Base-by-base conservation (phyloP, 75 land plant species). In the Pinus albicaulis region DNA sequence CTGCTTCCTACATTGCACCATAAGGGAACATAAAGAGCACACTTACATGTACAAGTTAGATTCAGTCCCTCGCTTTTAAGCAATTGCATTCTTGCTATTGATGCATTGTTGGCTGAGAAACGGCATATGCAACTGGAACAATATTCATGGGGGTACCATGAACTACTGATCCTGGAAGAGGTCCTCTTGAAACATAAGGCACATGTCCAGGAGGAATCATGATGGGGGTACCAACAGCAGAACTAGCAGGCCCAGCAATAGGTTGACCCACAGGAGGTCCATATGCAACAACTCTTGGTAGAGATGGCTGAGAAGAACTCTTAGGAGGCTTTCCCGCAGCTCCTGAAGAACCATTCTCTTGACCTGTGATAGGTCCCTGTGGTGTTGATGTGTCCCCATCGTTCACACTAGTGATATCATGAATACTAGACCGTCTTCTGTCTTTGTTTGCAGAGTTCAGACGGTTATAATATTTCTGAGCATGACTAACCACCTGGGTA, bases 401-500 rank as follows among this genome's bases (percentile, higher is more conserved):
- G 52, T 78, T 82, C 48, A 92, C 86, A 75, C 90, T 93, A 41
- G 99, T 96, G 64, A 96, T 96, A 66, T 96, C 99, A 77, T 96
- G 99, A 57, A 96, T 96, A 82, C 97, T 93, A 0, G 94, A 86
- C 60, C 99, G 57, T 52, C 99, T 86, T 81, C 89, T 88, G 57
- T 96, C 97, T 78, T 92, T 93, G 90, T 93, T 90, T 78, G 89
- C 90, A 0, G 99, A 91, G 73, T 93, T 93, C 77, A 93, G 59
- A 36, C 99, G 85, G 11, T 93, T 91, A 85, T 93, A 96, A 75
- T 96, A 93, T 76, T 96, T 96, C 76, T 96, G 99, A 11, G 97
- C 99, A 78, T 96, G 97, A 72, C 99, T 96, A 15, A 97, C 99
- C 66, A 96, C 99, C 82, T 96, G 99, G 14, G 99, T 96, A 15